Percentiles rank a stretch among this genome's conserved stretches.
These are phyloP conservation scores for Cardiospermum halicacabum DNA, from an alignment of 345 rosid species.

Conservation along the genomic window DNA sequence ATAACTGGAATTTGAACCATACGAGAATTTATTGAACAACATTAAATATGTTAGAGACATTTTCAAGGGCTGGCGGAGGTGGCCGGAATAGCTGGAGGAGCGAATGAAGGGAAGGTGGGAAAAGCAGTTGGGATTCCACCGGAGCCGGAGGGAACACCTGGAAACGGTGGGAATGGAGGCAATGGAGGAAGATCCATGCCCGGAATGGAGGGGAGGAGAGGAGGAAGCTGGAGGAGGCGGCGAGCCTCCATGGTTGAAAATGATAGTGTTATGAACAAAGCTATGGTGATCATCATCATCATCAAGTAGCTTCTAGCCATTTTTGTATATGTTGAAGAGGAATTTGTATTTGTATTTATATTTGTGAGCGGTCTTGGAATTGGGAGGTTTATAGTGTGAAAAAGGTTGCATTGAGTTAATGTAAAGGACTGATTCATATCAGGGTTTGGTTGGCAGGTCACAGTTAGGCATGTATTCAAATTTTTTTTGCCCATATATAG, in stretches of 20 bases:
- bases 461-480: too few species aligned
- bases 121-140: background rate
- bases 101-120: background rate
- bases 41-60: background rate
- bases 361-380: too few species aligned
- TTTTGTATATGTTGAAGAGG: too few species aligned
- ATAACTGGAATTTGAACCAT: too few species aligned
- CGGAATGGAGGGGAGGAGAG: background rate
- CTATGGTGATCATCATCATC: background rate
- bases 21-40: too few species aligned
- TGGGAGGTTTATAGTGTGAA: too few species aligned
- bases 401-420: too few species aligned
- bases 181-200: background rate
- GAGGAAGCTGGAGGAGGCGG: background rate
- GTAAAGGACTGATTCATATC: too few species aligned
- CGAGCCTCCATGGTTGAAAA: background rate
- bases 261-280: background rate
- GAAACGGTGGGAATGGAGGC: background rate
- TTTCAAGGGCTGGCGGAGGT: background rate
- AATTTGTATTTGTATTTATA: too few species aligned
- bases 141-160: background rate
- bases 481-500: too few species aligned
- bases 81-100: background rate
- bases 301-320: too few species aligned
- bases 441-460: too few species aligned